Evolutionary conservation across 2,329 filamentous ascomycete species (phyloP).

Genomic region (Neofusicoccum sp.): DNA sequence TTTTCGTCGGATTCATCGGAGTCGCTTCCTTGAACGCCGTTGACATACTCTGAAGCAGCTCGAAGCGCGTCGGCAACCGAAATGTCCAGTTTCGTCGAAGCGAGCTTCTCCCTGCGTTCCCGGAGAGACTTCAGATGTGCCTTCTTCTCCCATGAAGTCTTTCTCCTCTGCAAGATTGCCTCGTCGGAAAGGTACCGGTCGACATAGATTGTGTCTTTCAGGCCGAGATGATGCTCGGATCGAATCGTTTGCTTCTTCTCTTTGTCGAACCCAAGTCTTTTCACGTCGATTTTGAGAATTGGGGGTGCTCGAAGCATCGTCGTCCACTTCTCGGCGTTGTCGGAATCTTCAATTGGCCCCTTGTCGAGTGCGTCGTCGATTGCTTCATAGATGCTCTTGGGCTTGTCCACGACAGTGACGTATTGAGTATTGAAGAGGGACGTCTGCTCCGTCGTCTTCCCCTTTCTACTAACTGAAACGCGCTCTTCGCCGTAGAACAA

Average conservation of each 20-base stretch:
- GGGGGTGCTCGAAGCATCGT: constrained; percentile 66
- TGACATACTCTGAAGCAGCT: constrained; percentile 30
- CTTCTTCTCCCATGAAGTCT: constrained; percentile 73
- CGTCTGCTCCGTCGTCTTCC: constrained; percentile 46
- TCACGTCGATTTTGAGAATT: constrained; percentile 84
- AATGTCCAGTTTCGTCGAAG: constrained; percentile 33
- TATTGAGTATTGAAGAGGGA: constrained; percentile 63
- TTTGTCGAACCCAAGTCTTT: constrained; percentile 72
- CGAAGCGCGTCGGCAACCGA: constrained; percentile 31
- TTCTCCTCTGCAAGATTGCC: constrained; percentile 56
- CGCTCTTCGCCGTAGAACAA: constrained; percentile 37
- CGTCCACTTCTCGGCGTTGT: constrained; percentile 28
- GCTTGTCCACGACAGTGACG: constrained; percentile 57
- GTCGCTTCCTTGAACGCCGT: constrained; percentile 19
- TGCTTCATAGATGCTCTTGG: constrained; percentile 74
- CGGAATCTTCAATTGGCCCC: constrained; percentile 57
- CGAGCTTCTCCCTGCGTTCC: constrained; percentile 43
- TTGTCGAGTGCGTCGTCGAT: constrained; percentile 83
- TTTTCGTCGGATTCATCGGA: neutral
- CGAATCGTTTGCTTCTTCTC: constrained; percentile 61
- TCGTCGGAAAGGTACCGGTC: constrained; percentile 67
- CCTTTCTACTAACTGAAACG: constrained; percentile 39
- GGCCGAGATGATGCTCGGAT: constrained; percentile 71
- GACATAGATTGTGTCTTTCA: constrained; percentile 80
- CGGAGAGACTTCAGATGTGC: constrained; percentile 59